phyloP scores from a whole-genome alignment of 495 filamentous ascomycete species.

The Rhypophila decipiens region DNA sequence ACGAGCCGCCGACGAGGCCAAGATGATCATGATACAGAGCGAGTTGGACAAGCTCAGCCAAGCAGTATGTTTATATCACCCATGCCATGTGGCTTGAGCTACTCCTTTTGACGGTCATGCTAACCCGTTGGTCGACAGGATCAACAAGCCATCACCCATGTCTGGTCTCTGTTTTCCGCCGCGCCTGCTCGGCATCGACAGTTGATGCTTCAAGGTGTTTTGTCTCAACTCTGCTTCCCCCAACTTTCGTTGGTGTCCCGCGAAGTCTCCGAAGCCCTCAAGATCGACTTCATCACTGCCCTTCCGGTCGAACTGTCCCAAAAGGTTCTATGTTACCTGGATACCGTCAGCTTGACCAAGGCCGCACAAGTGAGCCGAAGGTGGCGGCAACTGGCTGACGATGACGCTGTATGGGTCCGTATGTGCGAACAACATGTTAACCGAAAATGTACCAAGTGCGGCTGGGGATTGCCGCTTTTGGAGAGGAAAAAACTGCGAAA shows the following conservation, averaged over 20 bases:
- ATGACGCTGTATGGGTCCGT: constrained; percentile 95
- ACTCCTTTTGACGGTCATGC: too few species aligned
- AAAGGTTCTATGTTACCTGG: constrained; percentile 87
- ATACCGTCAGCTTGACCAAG: constrained; percentile 94
- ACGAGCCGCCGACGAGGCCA: constrained; percentile 84
- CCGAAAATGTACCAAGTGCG: constrained; percentile 93
- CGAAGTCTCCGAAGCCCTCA: constrained; percentile 82
- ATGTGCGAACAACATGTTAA: constrained; percentile 99
- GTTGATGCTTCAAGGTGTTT: constrained; percentile 90
- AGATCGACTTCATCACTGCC: constrained; percentile 89
- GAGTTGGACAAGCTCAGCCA: constrained; percentile 76
- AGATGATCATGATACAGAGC: constrained; percentile 88
- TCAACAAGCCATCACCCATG: constrained; percentile 88
- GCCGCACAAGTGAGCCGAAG: constrained; percentile 88
- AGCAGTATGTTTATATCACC: constrained; percentile 34
- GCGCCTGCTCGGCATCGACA: constrained; percentile 89
- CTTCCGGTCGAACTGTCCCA: constrained; percentile 86
- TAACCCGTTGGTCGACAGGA: constrained; percentile 12
- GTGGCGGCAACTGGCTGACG: constrained; percentile 85
- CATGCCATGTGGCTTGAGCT: too few species aligned
- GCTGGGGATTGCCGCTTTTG: constrained; percentile 85
- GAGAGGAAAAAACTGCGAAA: constrained; percentile 83
- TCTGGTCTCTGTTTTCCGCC: constrained; percentile 96
- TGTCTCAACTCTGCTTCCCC: constrained; percentile 94
- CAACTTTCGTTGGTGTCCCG: constrained; percentile 88